Percentiles rank a stretch among this genome's conserved stretches.
Evolutionary conservation across 2,329 filamentous ascomycete species (phyloP).

Genomic region (Hypoxylon sp.): DNA sequence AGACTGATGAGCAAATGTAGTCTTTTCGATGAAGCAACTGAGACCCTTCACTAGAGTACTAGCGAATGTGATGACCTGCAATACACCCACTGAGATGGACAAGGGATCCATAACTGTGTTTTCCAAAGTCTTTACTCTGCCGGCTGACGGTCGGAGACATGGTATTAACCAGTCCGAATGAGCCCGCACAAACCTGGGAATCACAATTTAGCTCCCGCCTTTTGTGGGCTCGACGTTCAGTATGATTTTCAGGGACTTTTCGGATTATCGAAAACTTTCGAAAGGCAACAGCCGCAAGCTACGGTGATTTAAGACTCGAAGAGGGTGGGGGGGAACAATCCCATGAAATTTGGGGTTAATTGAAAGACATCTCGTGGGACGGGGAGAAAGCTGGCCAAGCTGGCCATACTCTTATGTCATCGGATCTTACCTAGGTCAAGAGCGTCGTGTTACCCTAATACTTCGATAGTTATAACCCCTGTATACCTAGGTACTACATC

Average conservation of each 20-base stretch:
- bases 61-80: constrained; percentile 44
- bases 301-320: background rate
- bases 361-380: background rate
- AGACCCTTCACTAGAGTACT: constrained; percentile 44
- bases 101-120: constrained; percentile 46
- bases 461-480: background rate
- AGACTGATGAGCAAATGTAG: constrained; percentile 33
- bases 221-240: background rate
- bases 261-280: background rate
- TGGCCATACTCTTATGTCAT: constrained; percentile 11
- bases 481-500: background rate
- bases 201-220: background rate
- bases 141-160: constrained; percentile 11
- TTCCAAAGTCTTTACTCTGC: constrained; percentile 1
- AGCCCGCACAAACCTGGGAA: background rate
- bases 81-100: constrained; percentile 41
- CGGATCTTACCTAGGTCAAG: constrained; percentile 19
- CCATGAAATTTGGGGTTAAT: constrained; percentile 8
- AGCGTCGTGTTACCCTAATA: constrained; percentile 5
- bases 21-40: constrained; percentile 46
- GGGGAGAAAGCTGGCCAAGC: background rate
- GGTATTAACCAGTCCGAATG: constrained; percentile 1
- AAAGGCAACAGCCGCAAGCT: background rate
- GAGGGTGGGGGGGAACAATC: background rate
- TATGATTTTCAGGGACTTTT: constrained; percentile 3